Evolutionary conservation across 176 grass and related monocot genomes (phyloP).

Genomic region (barley (Hordeum vulgare)): DNA sequence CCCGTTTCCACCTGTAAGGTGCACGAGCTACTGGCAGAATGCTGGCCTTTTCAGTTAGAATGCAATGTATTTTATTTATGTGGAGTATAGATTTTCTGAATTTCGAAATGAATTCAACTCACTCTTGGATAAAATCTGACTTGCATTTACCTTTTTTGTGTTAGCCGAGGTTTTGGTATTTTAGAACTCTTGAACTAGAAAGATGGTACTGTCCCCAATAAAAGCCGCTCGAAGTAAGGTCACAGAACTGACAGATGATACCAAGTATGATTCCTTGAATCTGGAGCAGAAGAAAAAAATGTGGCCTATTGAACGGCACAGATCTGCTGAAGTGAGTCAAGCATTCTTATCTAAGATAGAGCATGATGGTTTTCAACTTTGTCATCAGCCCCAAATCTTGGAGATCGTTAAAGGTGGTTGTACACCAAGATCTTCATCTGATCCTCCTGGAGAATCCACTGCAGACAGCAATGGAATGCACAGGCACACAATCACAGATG

Average conservation of each 20-base stretch:
- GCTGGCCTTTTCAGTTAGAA: background rate
- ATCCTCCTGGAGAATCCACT: slow-evolving; percentile 23
- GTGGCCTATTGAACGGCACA: slow-evolving; percentile 41
- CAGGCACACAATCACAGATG: slow-evolving; percentile 31
- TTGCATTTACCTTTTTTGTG: background rate
- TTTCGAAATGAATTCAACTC: background rate
- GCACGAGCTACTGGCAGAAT: background rate
- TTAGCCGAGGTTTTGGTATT: background rate
- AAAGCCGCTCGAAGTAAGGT: background rate
- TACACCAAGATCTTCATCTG: background rate
- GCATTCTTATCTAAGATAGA: slow-evolving; percentile 29
- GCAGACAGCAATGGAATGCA: slow-evolving; percentile 24
- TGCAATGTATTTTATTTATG: background rate
- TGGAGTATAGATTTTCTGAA: background rate
- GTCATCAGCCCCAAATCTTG: slow-evolving; percentile 5
- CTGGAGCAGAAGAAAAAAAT: slow-evolving; percentile 38
- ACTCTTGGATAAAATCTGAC: slow-evolving; percentile 3
- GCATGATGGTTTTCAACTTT: background rate
- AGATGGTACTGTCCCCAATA: slow-evolving; percentile 13
- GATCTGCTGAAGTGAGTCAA: slow-evolving; percentile 45
- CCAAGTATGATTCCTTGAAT: slow-evolving; percentile 36
- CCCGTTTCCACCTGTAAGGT: background rate
- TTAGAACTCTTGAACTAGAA: background rate
- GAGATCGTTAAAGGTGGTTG: slow-evolving; percentile 30
- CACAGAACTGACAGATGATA: slow-evolving; percentile 13